A percentile compares a stretch with the other conserved stretches of the same genome.
phyloP scores from a whole-genome alignment of 2,329 filamentous ascomycete genomes.

The Furcasterigmium sp. region DNA sequence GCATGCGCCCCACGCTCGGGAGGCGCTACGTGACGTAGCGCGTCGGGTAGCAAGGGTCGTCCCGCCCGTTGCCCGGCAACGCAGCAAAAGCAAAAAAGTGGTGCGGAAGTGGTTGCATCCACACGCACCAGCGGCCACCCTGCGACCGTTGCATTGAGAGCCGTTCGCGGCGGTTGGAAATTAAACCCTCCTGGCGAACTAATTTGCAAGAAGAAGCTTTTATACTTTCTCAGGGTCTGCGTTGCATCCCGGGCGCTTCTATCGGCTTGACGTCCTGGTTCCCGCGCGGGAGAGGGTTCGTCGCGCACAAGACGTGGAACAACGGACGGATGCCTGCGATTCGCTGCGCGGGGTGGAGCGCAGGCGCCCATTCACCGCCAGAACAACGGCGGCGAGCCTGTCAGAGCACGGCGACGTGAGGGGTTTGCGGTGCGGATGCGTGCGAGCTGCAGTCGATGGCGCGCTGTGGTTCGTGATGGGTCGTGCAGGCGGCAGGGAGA shows the following conservation, averaged over 20 bases:
- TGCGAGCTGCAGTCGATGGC: background rate
- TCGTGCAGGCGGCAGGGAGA: background rate
- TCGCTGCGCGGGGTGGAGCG: slow-evolving; percentile 15
- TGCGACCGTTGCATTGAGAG: no score
- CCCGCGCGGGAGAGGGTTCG: no score
- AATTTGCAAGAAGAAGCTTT: no score
- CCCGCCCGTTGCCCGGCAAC: slow-evolving; percentile 13
- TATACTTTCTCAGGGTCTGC: no score
- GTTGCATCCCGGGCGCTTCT: no score
- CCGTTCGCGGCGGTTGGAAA: no score
- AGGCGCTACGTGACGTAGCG: slow-evolving; percentile 10
- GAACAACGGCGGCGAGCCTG: slow-evolving; percentile 14
- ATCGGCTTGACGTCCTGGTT: no score
- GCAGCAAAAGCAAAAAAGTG: background rate
- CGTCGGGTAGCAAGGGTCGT: slow-evolving; percentile 8
- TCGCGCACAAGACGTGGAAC: background rate
- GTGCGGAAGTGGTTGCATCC: slow-evolving; percentile 1
- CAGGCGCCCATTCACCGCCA: slow-evolving; percentile 10
- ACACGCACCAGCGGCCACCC: no score
- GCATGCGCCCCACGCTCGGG: background rate
- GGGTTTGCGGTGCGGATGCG: background rate
- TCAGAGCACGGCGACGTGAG: slow-evolving; percentile 15
- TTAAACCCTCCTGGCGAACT: no score
- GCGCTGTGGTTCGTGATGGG: background rate
- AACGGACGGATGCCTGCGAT: no score